Percentiles rank a stretch among this genome's conserved stretches.
phyloP scores from a whole-genome alignment of 1,284 basidiomycete species.

The Cerrena zonata region DNA sequence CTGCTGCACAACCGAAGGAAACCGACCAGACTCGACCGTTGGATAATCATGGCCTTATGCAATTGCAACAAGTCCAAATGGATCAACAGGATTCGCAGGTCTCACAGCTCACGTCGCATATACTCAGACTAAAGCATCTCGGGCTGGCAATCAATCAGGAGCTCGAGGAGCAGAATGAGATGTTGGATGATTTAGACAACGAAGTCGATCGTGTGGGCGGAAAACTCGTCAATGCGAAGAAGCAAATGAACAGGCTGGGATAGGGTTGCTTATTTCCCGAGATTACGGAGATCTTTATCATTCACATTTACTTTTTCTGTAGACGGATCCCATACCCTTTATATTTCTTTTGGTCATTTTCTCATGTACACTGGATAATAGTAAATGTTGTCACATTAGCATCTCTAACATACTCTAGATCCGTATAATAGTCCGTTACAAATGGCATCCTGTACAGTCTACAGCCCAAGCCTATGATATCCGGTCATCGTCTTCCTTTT shows the following conservation, averaged over 20 bases:
- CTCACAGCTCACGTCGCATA: conserved; percentile 70
- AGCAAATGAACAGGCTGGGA: conserved; percentile 72
- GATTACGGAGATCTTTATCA: not conserved
- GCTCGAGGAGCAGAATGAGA: conserved; percentile 78
- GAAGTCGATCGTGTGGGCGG: conserved; percentile 71
- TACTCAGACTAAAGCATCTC: conserved; percentile 81
- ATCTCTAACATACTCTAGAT: conserved; percentile 3
- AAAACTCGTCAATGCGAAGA: conserved; percentile 76
- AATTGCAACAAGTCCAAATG: conserved; percentile 77
- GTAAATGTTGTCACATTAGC: not conserved
- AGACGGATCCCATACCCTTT: too few relatives aligned
- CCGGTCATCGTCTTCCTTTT: conserved; percentile 10
- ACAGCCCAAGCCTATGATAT: too few relatives aligned
- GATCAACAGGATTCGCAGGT: conserved; percentile 81
- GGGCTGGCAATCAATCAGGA: conserved; percentile 86
- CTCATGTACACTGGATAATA: not conserved
- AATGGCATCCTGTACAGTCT: not conserved
- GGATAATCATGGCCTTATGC: conserved; percentile 75
- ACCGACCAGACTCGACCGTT: conserved; percentile 82
- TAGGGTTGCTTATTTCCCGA: conserved; percentile 20
- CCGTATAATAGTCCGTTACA: conserved; percentile 4
- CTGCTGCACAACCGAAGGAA: conserved; percentile 59
- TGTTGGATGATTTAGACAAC: conserved; percentile 73
- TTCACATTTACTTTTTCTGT: not conserved
- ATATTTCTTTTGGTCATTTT: not conserved